Evolutionary conservation across 805 yeast species (phyloP), one percentile per base, ranked within the genome.

Genomic region (Tetrapisispora fleetii): DNA sequence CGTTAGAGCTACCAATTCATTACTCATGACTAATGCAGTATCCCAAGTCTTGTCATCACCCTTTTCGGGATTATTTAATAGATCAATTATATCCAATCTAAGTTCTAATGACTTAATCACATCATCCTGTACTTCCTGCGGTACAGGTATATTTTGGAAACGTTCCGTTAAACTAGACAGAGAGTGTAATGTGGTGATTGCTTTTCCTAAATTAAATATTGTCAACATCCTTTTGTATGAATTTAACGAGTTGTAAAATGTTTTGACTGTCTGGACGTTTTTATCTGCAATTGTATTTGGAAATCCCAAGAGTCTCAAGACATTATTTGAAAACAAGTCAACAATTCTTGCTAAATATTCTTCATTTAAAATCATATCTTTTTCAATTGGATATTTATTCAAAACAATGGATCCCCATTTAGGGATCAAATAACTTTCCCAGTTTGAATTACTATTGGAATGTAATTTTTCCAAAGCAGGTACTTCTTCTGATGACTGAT

Each of bases 91-190:
- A 22, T 59, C 49, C n/a, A 63, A 42, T 52, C 75, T 67, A 24
- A 67, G 58, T 19, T 58, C 59, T 18, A 88, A 60, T 0, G 95
- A 73, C 13, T 63, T 59, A 9, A 69, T 59, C 5, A 85, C 90
- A 53, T 81, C 76, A 1, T 65, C 60, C 37, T 76, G 72, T 0
- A 95, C 91, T 10, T 79, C 70, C 45, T 76, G 75, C 0, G 98
- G 97, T 36, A 91, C 83, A 1, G 96, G 81, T 61, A 93, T 91
- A 45, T 83, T 84, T 35, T 81, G 78, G 56, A 91, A 74, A 4
- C 84, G 77, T 43, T 76, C 69, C 2, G 87, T 77, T 47, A 91
- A 69, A 50, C 88, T 81, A 32, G 79, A 69, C 48, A 93, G 73
- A 1, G 96, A 85, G 40, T 76, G 73, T 49, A 90, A 72, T 33